Percentiles rank a stretch among this genome's conserved stretches.
Conservation (phyloP, 1,139 yeast species). For the Magnusiomyces suaveolens region DNA sequence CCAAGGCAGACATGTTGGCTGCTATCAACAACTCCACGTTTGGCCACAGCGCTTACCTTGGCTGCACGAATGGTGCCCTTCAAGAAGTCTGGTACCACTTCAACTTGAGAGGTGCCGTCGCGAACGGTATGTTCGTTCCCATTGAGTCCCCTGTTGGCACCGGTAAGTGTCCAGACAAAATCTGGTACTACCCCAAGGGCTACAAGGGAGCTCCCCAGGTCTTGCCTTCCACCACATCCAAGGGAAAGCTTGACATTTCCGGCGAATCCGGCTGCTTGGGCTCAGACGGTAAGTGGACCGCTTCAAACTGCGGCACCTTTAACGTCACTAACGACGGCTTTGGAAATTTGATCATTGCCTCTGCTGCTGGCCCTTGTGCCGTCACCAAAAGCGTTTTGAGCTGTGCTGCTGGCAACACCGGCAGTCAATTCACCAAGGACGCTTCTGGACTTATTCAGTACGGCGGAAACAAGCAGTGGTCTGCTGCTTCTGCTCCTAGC, state of each 20-base stretch:
- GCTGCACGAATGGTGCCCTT: constrained; percentile 58
- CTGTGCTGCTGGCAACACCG: constrained; percentile 25
- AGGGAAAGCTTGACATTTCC: constrained; percentile 45
- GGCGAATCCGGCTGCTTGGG: constrained; percentile 68
- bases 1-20: constrained; percentile 50
- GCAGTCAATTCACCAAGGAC: constrained; percentile 32
- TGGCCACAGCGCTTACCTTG: constrained; percentile 39
- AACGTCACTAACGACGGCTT: constrained; percentile 43
- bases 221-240: constrained; percentile 18
- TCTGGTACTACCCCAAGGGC: constrained; percentile 68
- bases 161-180: constrained; percentile 57
- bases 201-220: constrained; percentile 29
- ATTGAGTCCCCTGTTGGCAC: constrained; percentile 43
- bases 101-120: constrained; percentile 64
- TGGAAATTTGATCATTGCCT: constrained; percentile 57
- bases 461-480: constrained; percentile 60
- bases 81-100: constrained; percentile 90
- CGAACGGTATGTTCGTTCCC: constrained; percentile 53
- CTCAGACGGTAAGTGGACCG: constrained; percentile 73
- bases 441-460: constrained; percentile 37
- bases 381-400: constrained; percentile 32
- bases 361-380: constrained; percentile 70
- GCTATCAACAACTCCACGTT: constrained; percentile 45
- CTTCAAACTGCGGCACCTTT: constrained; percentile 79
- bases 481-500: constrained; percentile 44